phyloP scores from a whole-genome alignment of 2,329 filamentous ascomycete genomes.

The Aschersonia sp. region DNA sequence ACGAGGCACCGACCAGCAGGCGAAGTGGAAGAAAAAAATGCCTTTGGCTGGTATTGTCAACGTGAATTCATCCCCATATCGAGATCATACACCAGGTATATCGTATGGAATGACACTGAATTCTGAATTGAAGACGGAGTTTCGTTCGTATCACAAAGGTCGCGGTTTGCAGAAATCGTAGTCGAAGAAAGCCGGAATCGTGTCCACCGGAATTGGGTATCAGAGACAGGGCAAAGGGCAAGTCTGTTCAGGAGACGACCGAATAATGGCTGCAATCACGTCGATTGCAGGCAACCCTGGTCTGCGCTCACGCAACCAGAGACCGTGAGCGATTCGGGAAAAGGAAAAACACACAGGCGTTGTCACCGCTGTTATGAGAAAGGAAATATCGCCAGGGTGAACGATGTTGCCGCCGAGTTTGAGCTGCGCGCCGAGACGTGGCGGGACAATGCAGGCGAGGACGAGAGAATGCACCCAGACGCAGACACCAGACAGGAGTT shows the following conservation, averaged over 20 bases:
- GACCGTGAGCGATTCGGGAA: too few species aligned
- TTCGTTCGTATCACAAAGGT: too few species aligned
- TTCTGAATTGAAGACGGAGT: background rate
- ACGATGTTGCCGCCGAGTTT: background rate
- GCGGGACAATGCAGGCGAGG: background rate
- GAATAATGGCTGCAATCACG: background rate
- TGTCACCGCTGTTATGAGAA: background rate
- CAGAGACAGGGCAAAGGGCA: background rate
- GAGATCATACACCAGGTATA: too few species aligned
- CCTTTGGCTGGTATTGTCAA: too few species aligned
- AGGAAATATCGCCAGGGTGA: background rate
- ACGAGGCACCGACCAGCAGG: background rate
- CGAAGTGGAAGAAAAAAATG: background rate
- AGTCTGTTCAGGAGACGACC: background rate
- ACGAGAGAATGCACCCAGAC: background rate
- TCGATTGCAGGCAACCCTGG: background rate
- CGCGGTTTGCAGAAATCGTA: too few species aligned
- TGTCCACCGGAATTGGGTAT: too few species aligned
- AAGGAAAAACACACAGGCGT: too few species aligned
- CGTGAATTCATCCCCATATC: too few species aligned
- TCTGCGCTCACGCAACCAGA: background rate
- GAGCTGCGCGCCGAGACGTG: constrained; percentile 1
- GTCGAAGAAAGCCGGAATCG: too few species aligned
- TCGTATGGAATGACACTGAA: background rate
- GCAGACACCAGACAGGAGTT: background rate